These are phyloP conservation scores for Penicillium olsonii DNA, from an alignment of 2,329 filamentous ascomycete species.

Conservation along the genomic window DNA sequence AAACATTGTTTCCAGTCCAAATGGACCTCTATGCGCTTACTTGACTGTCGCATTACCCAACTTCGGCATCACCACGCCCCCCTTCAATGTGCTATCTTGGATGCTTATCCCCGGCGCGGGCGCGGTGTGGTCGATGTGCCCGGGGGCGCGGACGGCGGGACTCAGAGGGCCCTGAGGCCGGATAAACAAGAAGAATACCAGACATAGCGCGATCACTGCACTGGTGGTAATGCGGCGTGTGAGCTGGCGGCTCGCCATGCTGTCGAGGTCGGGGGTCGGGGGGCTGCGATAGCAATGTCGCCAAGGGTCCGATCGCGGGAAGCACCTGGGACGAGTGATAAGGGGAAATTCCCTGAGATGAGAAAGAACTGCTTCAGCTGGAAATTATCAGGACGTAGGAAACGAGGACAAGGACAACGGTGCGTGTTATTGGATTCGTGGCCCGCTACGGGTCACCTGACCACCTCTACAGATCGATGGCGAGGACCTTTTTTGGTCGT, in stretches of 20 bases:
- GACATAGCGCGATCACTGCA: slow-evolving; percentile 32
- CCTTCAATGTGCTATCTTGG: slow-evolving; percentile 42
- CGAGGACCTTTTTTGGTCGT: too few species aligned
- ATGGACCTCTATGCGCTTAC: slow-evolving; percentile 25
- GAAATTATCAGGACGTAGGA: neutral
- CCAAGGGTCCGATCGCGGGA: slow-evolving; percentile 4
- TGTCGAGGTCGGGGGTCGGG: neutral
- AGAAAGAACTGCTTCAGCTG: neutral
- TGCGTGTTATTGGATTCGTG: slow-evolving; percentile 1
- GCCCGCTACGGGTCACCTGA: neutral
- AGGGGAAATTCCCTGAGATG: neutral
- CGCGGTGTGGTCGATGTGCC: slow-evolving; percentile 38
- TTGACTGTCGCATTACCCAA: slow-evolving; percentile 53
- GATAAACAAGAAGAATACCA: slow-evolving; percentile 42
- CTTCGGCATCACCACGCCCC: slow-evolving; percentile 48
- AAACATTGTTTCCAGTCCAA: neutral
- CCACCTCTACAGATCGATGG: neutral
- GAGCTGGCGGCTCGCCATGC: slow-evolving; percentile 41
- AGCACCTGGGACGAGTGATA: neutral
- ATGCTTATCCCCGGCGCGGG: slow-evolving; percentile 24
- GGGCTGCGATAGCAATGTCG: neutral
- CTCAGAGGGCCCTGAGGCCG: slow-evolving; percentile 39
- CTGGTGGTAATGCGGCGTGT: slow-evolving; percentile 40
- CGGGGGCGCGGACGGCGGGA: slow-evolving; percentile 42
- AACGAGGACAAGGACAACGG: slow-evolving; percentile 1